Evolutionary conservation across 192 early-diverging fungal species (phyloP), one percentile per base, ranked within the genome.

Genomic region (Backusella macrospora): DNA sequence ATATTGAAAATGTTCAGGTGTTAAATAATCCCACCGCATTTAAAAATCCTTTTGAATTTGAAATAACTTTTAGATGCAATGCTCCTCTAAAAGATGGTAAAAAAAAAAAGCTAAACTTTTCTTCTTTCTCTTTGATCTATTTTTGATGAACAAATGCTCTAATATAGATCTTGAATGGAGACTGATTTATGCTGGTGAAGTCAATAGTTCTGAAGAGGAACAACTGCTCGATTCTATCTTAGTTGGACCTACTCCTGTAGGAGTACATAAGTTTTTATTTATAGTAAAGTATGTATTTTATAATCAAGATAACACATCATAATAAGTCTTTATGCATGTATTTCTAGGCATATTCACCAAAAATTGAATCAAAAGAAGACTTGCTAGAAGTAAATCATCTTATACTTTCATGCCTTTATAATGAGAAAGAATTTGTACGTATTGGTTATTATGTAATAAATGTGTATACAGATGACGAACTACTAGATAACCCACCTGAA

Each of bases 361-460:
- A 96, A 62, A 78, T 88, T 9, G 86, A 87, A 18, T 79, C 93
- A 37, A 80, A 88, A 68, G 84, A 87, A 48, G 95, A 98, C 70
- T 79, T 96, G 45, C 74, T 98, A 39, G 96, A 93, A 40, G 92
- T 97, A 23, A 95, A 95, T 6, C 94, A 96, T 12, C 89, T 99
- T 26, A 78, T 98, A 62, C 86, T 99, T 42, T 90, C 91, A 67
- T 96, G 95, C 76, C 91, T 90, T 12, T 99, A 98, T 38, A 87
- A 88, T 74, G 90, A 90, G 52, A 90, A 91, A 75, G 95, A 96
- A 83, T 99, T 98, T 87, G 94, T 97, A 64, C 90, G 96, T 74
- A 93, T 99, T 66, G 98, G 96, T 16, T 99, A 99, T 83, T 97
- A 96, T 76, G 95, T 99, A 59, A 95, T 97, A 86, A 98, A 96